phyloP scores from a whole-genome alignment of 1,284 basidiomycete genomes.

The Marasmius oreades region DNA sequence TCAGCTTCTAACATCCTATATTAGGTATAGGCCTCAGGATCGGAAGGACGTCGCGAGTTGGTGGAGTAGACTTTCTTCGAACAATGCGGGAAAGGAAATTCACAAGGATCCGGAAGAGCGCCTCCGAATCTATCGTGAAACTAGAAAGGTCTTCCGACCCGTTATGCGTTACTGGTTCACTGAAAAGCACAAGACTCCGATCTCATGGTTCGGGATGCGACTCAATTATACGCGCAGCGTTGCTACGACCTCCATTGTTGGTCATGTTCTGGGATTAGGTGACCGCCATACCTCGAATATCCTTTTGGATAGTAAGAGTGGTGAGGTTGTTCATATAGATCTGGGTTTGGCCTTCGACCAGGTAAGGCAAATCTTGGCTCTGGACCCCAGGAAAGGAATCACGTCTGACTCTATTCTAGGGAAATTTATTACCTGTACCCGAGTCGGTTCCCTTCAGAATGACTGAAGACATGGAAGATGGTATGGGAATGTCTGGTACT shows the following conservation, averaged over 20 bases:
- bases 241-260: conserved; percentile 92
- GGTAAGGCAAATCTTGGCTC: conserved; percentile 37
- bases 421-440: conserved; percentile 77
- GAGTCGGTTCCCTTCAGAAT: conserved; percentile 95
- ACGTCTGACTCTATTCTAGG: conserved; percentile 42
- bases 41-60: conserved; percentile 12
- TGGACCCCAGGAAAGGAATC: conserved; percentile 2
- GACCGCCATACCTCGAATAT: conserved; percentile 95
- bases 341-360: conserved; percentile 97
- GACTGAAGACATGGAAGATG: conserved; percentile 92
- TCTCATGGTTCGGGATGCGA: conserved; percentile 92
- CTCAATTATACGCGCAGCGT: conserved; percentile 89
- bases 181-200: conserved; percentile 83
- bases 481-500: conserved; percentile 87
- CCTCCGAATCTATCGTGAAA: conserved; percentile 46
- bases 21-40: conserved; percentile 36
- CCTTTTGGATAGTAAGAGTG: conserved; percentile 78
- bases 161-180: conserved; percentile 96
- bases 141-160: conserved; percentile 66
- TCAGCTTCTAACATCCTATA: not conserved
- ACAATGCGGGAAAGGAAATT: conserved; percentile 25
- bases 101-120: conserved; percentile 31
- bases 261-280: conserved; percentile 89
- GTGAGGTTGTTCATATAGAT: conserved; percentile 94
- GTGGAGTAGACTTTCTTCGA: conserved; percentile 15